Evolutionary conservation across 129 eudicot species (phyloP).

Genomic region (Deinandra increscens): DNA sequence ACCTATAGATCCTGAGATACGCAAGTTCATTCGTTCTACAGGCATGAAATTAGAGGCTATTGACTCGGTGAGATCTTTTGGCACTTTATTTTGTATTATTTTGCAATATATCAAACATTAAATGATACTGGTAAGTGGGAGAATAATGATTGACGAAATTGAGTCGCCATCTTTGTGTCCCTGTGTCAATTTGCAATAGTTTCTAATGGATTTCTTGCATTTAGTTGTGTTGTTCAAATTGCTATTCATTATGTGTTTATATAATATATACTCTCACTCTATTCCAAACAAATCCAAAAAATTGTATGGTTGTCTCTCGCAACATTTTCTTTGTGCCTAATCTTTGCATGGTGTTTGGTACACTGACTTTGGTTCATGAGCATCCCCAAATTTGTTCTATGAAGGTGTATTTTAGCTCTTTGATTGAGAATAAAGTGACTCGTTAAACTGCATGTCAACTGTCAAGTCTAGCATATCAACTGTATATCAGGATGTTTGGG

Average conservation of each 20-base stretch:
- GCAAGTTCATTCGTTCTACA: slow-evolving; percentile 71
- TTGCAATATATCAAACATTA: neutral
- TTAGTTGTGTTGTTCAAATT: neutral
- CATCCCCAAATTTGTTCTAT: neutral
- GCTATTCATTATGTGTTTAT: neutral
- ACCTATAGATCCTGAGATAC: slow-evolving; percentile 67
- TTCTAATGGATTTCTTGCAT: neutral
- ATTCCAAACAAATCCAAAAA: neutral
- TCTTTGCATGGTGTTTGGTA: neutral
- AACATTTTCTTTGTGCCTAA: neutral
- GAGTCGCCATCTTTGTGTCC: neutral
- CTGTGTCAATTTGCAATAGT: neutral
- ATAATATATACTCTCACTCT: neutral
- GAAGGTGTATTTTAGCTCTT: neutral
- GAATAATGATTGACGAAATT: neutral
- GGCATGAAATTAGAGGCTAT: slow-evolving; percentile 96
- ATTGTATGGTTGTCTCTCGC: neutral
- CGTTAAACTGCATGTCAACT: neutral
- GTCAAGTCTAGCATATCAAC: neutral
- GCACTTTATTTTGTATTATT: neutral
- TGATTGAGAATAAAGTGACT: neutral
- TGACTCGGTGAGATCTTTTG: slow-evolving; percentile 60
- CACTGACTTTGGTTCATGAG: no score
- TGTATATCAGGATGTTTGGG: neutral
- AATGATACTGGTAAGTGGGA: slow-evolving; percentile 2